A percentile compares a stretch with the other conserved stretches of the same genome.
Evolutionary conservation across 2,329 filamentous ascomycete genomes (phyloP).

Genomic region (Ceratocystis papillata): DNA sequence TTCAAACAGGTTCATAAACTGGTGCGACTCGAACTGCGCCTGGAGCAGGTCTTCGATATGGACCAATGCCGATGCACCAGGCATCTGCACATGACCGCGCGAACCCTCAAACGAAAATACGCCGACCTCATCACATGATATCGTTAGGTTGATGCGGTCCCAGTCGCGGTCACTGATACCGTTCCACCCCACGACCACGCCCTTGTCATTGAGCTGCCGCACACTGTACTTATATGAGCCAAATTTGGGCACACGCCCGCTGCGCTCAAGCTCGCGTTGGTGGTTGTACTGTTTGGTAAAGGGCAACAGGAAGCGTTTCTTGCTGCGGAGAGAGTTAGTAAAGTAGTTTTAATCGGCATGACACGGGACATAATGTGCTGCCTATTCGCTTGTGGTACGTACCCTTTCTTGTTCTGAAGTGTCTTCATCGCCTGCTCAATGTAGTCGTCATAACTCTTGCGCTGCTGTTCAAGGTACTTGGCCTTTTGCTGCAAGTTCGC

Average conservation of each 20-base stretch:
- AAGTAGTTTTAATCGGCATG: no score
- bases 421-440: constrained; percentile 98
- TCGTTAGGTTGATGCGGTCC: constrained; percentile 87
- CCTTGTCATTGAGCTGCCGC: constrained; percentile 79
- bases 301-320: constrained; percentile 85
- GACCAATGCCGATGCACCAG: constrained; percentile 78
- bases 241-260: constrained; percentile 90
- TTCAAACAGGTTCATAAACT: constrained; percentile 93
- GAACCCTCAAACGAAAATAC: constrained; percentile 88
- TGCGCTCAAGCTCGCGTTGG: constrained; percentile 85
- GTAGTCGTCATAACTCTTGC: constrained; percentile 97
- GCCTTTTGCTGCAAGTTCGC: constrained; percentile 74
- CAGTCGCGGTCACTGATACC: constrained; percentile 74
- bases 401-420: constrained; percentile 90
- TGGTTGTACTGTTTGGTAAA: constrained; percentile 99
- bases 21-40: constrained; percentile 92
- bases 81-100: constrained; percentile 88
- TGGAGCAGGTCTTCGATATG: constrained; percentile 88
- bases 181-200: constrained; percentile 83
- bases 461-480: constrained; percentile 82
- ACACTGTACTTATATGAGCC: constrained; percentile 96
- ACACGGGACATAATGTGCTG: background rate
- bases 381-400: constrained; percentile 32
- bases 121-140: constrained; percentile 86
- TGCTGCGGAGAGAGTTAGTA: constrained; percentile 38